These are phyloP conservation scores for Bathelium albidoporum DNA, from an alignment of 495 filamentous ascomycete species.

Conservation along the genomic window DNA sequence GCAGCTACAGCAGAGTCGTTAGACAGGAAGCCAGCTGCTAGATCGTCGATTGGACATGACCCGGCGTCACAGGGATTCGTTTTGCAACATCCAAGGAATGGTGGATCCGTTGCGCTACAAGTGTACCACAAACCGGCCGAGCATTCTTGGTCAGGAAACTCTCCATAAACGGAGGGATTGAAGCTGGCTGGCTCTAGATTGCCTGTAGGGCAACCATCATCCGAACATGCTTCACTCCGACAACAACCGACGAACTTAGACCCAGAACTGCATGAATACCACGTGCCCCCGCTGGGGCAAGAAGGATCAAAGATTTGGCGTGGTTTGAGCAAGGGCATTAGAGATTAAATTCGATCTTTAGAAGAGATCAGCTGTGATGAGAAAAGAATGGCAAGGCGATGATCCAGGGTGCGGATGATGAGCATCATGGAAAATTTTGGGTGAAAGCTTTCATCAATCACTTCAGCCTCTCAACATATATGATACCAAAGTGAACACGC, in stretches of 20 bases:
- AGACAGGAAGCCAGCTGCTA: neutral
- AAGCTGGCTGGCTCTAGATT: neutral
- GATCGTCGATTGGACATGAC: neutral
- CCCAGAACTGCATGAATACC: neutral
- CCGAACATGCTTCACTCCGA: neutral
- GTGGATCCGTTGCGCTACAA: neutral
- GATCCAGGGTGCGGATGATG: too few relatives aligned
- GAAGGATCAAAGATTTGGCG: neutral
- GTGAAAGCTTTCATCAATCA: too few relatives aligned
- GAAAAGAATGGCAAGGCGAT: too few relatives aligned
- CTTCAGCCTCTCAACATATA: too few relatives aligned
- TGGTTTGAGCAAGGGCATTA: neutral
- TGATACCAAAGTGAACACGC: too few relatives aligned
- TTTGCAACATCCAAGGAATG: neutral
- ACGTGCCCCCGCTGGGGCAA: neutral
- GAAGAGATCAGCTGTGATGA: too few relatives aligned
- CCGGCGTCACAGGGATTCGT: neutral
- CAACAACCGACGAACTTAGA: neutral
- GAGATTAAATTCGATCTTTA: too few relatives aligned
- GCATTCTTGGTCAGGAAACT: neutral
- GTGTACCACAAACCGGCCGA: neutral
- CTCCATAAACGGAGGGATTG: neutral
- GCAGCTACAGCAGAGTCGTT: neutral
- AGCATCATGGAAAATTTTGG: too few relatives aligned
- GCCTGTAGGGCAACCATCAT: neutral